phyloP scores from a whole-genome alignment of 2,329 filamentous ascomycete genomes.

The Orbilia brochopaga region DNA sequence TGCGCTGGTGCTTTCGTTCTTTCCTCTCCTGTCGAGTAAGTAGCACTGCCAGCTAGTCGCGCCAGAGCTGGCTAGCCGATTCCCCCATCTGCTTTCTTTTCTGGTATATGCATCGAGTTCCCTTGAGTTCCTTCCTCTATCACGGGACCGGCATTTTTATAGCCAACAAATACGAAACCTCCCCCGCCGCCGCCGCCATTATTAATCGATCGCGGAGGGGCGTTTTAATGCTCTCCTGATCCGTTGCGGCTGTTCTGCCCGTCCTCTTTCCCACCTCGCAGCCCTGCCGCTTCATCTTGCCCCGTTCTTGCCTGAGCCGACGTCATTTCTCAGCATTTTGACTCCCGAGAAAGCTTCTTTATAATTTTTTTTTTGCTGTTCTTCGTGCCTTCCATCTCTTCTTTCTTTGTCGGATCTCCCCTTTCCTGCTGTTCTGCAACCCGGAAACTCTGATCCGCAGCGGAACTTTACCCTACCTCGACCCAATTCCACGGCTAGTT shows the following conservation, averaged over 20 bases:
- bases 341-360: slow-evolving; percentile 15
- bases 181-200: not conserved
- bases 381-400: not conserved
- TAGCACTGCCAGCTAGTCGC: not conserved
- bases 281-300: not conserved
- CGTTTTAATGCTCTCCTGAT: not conserved
- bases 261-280: not conserved
- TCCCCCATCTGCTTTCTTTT: not conserved
- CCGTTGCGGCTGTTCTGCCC: not conserved
- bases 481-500: slow-evolving; percentile 17
- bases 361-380: not conserved
- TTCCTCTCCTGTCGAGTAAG: slow-evolving; percentile 7
- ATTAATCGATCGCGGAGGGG: slow-evolving; percentile 6
- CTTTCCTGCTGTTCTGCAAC: slow-evolving; percentile 11
- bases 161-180: not conserved
- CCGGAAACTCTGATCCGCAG: slow-evolving; percentile 23
- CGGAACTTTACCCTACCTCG: slow-evolving; percentile 15
- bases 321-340: slow-evolving; percentile 27
- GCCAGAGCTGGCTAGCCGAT: slow-evolving; percentile 7
- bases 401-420: not conserved
- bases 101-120: not conserved
- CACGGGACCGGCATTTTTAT: slow-evolving; percentile 47
- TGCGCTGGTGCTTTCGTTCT: not conserved
- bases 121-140: slow-evolving; percentile 5
- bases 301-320: slow-evolving; percentile 7